Evolutionary conservation across 306 rosid genomes (phyloP).

Genomic region (Vigna unguiculata): DNA sequence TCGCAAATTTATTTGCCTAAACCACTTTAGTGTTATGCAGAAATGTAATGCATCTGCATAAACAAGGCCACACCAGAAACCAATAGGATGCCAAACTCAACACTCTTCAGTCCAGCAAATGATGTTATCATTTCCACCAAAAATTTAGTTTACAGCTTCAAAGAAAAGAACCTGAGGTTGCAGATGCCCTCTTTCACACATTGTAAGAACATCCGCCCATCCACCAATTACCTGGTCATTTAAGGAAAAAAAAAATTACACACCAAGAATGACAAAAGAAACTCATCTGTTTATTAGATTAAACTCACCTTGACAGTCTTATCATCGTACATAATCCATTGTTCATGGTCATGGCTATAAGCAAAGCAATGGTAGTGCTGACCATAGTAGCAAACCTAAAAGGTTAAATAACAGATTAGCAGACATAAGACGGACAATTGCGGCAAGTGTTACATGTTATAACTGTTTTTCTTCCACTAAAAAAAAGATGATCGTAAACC

Average conservation of each 20-base stretch:
- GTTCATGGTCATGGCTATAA: conserved; percentile 72
- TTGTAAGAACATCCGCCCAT: conserved; percentile 82
- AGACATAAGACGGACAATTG: conserved; percentile 16
- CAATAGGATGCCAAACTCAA: conserved; percentile 48
- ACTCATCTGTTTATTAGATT: conserved; percentile 20
- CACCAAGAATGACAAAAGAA: conserved; percentile 32
- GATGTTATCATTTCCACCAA: conserved; percentile 50
- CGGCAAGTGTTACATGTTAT: conserved; percentile 15
- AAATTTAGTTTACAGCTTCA: conserved; percentile 85
- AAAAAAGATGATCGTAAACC: conserved; percentile 5
- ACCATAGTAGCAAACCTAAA: conserved; percentile 96
- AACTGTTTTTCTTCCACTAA: conserved; percentile 9
- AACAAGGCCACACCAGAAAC: conserved; percentile 48
- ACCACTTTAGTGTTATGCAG: conserved; percentile 49
- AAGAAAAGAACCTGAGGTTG: conserved; percentile 99
- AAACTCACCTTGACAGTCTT: conserved; percentile 86
- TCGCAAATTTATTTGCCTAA: conserved; percentile 47
- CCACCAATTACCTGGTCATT: conserved; percentile 81
- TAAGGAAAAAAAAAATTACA: conserved; percentile 20
- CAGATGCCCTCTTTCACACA: conserved; percentile 92
- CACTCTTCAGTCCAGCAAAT: conserved; percentile 48
- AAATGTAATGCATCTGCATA: conserved; percentile 50
- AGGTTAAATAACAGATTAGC: conserved; percentile 40
- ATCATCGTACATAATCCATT: conserved; percentile 96
- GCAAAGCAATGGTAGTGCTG: conserved; percentile 99